Evolutionary conservation across 2,329 filamentous ascomycete genomes (phyloP), one percentile per base, ranked within the genome.

Genomic region (Myriosclerotinia scirpicola): DNA sequence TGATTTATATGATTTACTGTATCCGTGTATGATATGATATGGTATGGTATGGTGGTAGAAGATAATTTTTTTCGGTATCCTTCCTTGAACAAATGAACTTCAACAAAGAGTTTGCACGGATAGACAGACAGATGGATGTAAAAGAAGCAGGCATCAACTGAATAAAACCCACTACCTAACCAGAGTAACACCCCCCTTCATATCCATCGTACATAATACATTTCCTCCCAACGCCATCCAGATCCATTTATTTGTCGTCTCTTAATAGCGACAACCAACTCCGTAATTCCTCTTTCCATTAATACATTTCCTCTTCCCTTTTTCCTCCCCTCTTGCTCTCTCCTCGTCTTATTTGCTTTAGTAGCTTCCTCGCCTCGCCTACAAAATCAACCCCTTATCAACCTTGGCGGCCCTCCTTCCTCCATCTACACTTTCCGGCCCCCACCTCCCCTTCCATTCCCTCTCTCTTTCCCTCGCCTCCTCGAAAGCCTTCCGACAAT

Each of bases 371-470:
- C 30, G 6, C 12, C n/a, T 26, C 15, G 17, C 26, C 44, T 67
- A 61, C 59, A 67, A 65, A 42, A 71, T 64, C 20, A 68, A 64
- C 15, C 85, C 85, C 77, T 88, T 88, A 77, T 89, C 86, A 68
- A 89, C 87, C 52, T 83, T 76, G 1, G 85, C 86, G 59, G 80
- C 76, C 58, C 81, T 78, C 64, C 86, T 80, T 50, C 81, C 80
- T 67, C 79, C 81, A 67, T 86, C 85, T 12, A 82, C 78, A 46
- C 77, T 81, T 78, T 97, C 93, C 6, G 85, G 83, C 20, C 85
- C 85, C 92, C 93, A 97, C 69, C 83, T 84, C 42, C 78, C 81
- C 76, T 91, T 91, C 91, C 93, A 98, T 64, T 84, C 79, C 68
- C 79, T 77, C 77, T 97, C 91, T 65, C 84, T 82, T 14, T 79